Percentiles rank a stretch among this genome's conserved stretches.
These are phyloP conservation scores for Austroboletus eburneus DNA, from an alignment of 768 basidiomycete genomes.

Conservation along the genomic window DNA sequence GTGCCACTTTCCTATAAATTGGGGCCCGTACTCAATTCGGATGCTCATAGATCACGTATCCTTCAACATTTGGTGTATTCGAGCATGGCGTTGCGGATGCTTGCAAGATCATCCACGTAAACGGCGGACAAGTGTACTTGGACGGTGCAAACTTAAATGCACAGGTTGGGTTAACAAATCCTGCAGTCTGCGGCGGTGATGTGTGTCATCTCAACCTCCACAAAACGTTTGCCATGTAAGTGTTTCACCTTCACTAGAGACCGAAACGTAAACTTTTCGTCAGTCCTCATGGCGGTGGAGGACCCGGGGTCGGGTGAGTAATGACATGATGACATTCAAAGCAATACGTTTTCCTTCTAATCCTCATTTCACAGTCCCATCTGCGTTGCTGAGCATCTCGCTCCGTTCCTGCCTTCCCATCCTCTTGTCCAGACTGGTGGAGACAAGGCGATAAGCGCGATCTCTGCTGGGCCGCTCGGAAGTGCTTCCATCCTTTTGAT, in stretches of 20 bases:
- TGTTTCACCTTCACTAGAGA: neutral
- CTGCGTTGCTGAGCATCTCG: conserved; percentile 88
- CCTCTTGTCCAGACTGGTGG: conserved; percentile 66
- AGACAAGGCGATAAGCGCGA: conserved; percentile 74
- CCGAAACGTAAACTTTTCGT: neutral
- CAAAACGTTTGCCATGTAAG: conserved; percentile 95
- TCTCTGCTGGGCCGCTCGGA: conserved; percentile 90
- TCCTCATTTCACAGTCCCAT: conserved; percentile 57
- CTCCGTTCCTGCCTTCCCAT: conserved; percentile 92
- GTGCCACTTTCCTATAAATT: conserved; percentile 18
- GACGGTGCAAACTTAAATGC: conserved; percentile 95
- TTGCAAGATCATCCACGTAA: conserved; percentile 88
- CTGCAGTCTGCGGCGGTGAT: conserved; percentile 93
- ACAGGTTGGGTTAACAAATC: conserved; percentile 89
- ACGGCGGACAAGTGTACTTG: conserved; percentile 96
- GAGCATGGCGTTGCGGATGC: conserved; percentile 88
- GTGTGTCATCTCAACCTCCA: conserved; percentile 98
- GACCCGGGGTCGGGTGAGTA: conserved; percentile 86
- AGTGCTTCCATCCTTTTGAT: conserved; percentile 94
- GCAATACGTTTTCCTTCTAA: neutral
- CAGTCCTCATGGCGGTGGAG: conserved; percentile 95
- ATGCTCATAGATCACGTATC: conserved; percentile 77
- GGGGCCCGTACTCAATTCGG: conserved; percentile 5
- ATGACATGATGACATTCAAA: neutral
- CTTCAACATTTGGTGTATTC: conserved; percentile 97